Percentiles rank a stretch among this genome's conserved stretches.
Evolutionary conservation across 2,329 filamentous ascomycete genomes (phyloP).

Genomic region (Paraconiothyrium brasiliense): DNA sequence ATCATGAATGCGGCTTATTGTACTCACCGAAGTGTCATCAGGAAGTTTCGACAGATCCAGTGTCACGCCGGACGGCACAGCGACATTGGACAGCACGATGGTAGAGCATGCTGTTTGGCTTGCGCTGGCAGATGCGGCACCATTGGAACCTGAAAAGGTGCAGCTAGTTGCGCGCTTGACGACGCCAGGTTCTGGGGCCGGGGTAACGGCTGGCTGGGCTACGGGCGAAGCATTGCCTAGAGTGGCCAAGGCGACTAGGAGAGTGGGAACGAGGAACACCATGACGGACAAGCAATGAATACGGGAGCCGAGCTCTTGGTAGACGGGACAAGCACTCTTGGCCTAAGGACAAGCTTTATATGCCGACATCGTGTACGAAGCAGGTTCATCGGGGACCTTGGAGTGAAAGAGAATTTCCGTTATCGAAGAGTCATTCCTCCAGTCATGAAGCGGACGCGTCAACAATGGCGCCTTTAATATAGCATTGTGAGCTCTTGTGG

Average conservation of each 20-base stretch:
- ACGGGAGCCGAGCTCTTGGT: neutral
- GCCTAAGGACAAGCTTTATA: neutral
- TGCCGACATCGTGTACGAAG: neutral
- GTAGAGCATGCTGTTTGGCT: conserved; percentile 62
- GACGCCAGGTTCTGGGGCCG: conserved; percentile 13
- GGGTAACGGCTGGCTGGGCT: conserved; percentile 18
- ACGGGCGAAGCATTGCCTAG: conserved; percentile 4
- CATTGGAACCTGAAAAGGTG: conserved; percentile 59
- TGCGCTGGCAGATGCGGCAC: conserved; percentile 58
- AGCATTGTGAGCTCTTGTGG: neutral
- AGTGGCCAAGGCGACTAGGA: neutral
- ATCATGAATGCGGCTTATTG: neutral
- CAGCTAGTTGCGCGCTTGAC: conserved; percentile 53
- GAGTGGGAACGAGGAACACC: neutral
- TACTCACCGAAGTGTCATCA: conserved; percentile 52
- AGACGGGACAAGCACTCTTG: neutral
- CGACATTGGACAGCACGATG: conserved; percentile 63
- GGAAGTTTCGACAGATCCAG: conserved; percentile 66
- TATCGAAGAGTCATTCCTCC: neutral
- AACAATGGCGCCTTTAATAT: neutral
- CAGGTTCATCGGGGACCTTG: too few species aligned
- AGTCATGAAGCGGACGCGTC: neutral
- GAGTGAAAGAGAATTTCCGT: neutral
- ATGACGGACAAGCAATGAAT: neutral
- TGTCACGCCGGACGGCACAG: conserved; percentile 66